phyloP scores from a whole-genome alignment of 176 grass and related monocot species.

The Phoenix dactylifera region DNA sequence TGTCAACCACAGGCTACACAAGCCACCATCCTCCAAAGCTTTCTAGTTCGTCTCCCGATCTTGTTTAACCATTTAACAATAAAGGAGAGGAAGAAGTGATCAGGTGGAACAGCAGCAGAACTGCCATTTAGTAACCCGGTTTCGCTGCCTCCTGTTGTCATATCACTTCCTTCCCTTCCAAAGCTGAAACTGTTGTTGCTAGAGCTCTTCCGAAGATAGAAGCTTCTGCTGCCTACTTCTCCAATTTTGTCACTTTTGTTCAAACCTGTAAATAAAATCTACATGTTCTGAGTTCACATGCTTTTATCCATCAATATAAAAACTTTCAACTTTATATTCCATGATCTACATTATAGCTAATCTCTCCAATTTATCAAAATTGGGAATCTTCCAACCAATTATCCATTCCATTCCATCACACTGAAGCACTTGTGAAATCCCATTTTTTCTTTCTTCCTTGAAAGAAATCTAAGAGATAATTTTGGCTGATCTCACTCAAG shows the following conservation, averaged over 20 bases:
- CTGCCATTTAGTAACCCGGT: neutral
- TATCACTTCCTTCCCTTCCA: slow-evolving; percentile 18
- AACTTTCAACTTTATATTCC: too few species aligned
- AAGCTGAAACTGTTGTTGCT: slow-evolving; percentile 19
- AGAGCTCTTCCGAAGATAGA: slow-evolving; percentile 69
- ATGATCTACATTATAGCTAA: too few species aligned
- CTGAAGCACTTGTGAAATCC: too few species aligned
- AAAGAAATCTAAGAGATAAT: too few species aligned
- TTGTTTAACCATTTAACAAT: slow-evolving; percentile 26
- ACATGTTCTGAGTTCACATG: slow-evolving; percentile 1
- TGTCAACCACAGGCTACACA: slow-evolving; percentile 21
- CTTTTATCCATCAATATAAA: neutral
- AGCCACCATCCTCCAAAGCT: slow-evolving; percentile 33
- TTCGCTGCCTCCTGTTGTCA: neutral
- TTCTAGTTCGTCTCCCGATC: slow-evolving; percentile 30
- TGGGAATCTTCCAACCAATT: too few species aligned
- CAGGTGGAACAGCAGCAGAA: slow-evolving; percentile 4
- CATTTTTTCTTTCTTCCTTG: too few species aligned
- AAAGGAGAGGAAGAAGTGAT: slow-evolving; percentile 24
- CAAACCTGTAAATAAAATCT: slow-evolving; percentile 35
- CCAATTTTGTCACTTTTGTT: slow-evolving; percentile 75
- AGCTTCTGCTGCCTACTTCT: slow-evolving; percentile 63
- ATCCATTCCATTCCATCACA: too few species aligned
- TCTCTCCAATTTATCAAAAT: too few species aligned
- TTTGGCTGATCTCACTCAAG: too few species aligned